Percentiles rank a stretch among this genome's conserved stretches.
These are phyloP conservation scores for Penicillium occitanis DNA, from an alignment of 2,329 filamentous ascomycete species.

Conservation along the genomic window DNA sequence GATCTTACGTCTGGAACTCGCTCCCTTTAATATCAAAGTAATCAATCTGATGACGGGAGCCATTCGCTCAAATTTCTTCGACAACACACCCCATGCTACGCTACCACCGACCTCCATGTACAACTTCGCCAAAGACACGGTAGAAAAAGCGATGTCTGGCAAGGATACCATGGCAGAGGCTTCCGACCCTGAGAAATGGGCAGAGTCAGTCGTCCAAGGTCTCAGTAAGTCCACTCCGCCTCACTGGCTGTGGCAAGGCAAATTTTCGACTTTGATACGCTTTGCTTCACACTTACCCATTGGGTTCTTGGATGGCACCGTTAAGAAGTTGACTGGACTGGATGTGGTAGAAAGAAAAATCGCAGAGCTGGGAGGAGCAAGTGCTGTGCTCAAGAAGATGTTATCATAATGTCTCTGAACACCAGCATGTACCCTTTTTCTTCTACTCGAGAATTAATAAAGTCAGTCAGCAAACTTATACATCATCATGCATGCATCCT, in stretches of 20 bases:
- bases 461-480: background rate
- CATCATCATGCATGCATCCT: background rate
- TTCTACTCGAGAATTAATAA: background rate
- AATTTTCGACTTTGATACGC: background rate
- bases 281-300: background rate
- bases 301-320: slow-evolving; percentile 2
- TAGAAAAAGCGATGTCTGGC: background rate
- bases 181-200: background rate
- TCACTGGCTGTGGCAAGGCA: slow-evolving; percentile 6
- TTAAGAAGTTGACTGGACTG: slow-evolving; percentile 4
- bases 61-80: background rate
- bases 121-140: slow-evolving; percentile 6
- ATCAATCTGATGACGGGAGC: slow-evolving; percentile 6
- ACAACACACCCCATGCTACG: background rate
- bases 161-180: background rate
- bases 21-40: slow-evolving; percentile 11
- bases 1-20: slow-evolving; percentile 9
- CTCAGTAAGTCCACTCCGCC: slow-evolving; percentile 9
- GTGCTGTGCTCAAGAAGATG: background rate
- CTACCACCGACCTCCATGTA: slow-evolving; percentile 13
- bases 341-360: slow-evolving; percentile 1
- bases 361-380: background rate
- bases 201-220: slow-evolving; percentile 1
- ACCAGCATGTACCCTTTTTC: background rate
- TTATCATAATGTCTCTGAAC: background rate